Base-by-base conservation (phyloP, 352 stramenopile species). In the Phytophthora cactorum region DNA sequence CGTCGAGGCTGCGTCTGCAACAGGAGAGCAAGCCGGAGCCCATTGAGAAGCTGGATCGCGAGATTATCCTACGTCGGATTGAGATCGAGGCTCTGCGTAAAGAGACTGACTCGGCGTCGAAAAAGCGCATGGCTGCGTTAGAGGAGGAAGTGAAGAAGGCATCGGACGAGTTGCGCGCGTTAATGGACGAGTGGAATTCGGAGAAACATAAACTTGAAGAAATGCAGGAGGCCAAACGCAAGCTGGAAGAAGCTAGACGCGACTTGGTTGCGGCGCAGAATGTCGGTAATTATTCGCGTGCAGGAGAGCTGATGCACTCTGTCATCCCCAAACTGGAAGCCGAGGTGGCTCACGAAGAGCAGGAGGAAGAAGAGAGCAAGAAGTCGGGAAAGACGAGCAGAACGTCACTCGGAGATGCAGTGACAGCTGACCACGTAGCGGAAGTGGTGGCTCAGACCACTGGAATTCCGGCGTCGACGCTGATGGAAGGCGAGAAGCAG, bases 401-500 rank as follows among this genome's bases (percentile, higher is more conserved):
- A 44, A 93, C 77, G 41, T 81, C 78, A 11, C 73, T 98, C 15
- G 86, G 89, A 45, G 94, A 98, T 56, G 91, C 91, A n/a, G 90
- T 98, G 11, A 96, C 88, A 2, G 71, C 84, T 2, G 96, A 99
- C 64, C 96, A 99, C 66, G 97, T 99, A 68, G 96, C 95, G 1
- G 81, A 91, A 47, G 87, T 97, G 2, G 89, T 97, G 14, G 82
- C 87, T 3, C 79, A 94, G 28, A 97, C 92, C 53, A 98, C 93
- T 17, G 97, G 97, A n/a, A 98, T 99, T 51, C 96, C 97, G 5
- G 83, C 97, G 8, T 89, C 79, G 8, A 99, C 97, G 38, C 63
- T 99, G 31, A 83, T 99, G 74, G 84, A 97, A 68, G 93, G 86
- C n/a, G 97, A 99, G 74, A 96, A 97, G 63, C 82, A 98, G 62